phyloP scores from a whole-genome alignment of 2,329 filamentous ascomycete species.

The Sarocladiaceae sp. region DNA sequence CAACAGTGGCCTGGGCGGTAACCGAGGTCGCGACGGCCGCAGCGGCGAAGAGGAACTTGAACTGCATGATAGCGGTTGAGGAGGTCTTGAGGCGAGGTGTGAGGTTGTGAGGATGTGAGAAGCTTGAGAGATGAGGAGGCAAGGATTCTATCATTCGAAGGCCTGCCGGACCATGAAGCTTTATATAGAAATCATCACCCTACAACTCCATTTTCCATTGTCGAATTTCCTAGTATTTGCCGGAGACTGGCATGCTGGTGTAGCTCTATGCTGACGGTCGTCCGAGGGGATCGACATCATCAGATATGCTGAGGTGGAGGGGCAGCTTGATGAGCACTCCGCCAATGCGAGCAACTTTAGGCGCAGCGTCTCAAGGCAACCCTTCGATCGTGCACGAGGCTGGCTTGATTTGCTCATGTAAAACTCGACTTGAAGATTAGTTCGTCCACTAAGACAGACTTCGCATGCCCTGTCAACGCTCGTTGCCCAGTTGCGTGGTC shows the following conservation, averaged over 20 bases:
- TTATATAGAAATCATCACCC: background rate
- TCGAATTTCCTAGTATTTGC: background rate
- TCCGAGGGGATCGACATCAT: conserved; percentile 1
- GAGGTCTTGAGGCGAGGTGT: background rate
- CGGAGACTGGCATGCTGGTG: background rate
- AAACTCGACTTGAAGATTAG: background rate
- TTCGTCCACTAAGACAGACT: background rate
- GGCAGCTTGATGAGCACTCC: background rate
- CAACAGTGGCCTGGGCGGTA: background rate
- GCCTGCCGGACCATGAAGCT: background rate
- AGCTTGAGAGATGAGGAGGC: too few relatives aligned
- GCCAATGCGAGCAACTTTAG: background rate
- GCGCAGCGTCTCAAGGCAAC: background rate
- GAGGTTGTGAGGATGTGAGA: background rate
- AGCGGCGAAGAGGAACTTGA: conserved; percentile 1
- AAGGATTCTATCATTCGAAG: too few relatives aligned
- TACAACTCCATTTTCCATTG: background rate
- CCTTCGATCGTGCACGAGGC: background rate
- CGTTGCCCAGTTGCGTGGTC: background rate
- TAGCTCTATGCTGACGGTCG: background rate
- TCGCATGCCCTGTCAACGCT: background rate
- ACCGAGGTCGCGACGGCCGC: background rate
- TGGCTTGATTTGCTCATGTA: background rate
- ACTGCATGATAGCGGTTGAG: conserved; percentile 1
- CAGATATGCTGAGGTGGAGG: background rate